Evolutionary conservation across 2,329 filamentous ascomycete species (phyloP).

Genomic region (Aspergillus aculeatinus): DNA sequence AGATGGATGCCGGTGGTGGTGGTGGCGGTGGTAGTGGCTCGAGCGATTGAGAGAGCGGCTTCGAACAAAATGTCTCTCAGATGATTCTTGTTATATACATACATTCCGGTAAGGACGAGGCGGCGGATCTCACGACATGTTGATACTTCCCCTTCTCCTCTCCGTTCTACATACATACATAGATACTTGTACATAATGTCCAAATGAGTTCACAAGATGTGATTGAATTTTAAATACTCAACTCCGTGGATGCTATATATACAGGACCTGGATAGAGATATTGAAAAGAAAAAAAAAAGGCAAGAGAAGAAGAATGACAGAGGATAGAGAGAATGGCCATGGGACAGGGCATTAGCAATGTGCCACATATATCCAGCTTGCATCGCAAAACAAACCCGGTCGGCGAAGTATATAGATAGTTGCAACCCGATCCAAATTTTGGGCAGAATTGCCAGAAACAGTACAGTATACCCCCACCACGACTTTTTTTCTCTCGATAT

Average conservation of each 20-base stretch:
- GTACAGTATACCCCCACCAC: neutral
- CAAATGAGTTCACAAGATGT: neutral
- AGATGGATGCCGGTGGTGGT: neutral
- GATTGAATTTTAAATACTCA: neutral
- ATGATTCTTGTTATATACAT: too few species aligned
- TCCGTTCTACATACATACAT: too few species aligned
- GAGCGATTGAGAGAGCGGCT: too few species aligned
- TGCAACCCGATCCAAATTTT: neutral
- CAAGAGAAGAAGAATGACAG: neutral
- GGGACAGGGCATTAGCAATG: neutral
- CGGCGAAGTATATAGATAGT: too few species aligned
- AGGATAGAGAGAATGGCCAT: neutral
- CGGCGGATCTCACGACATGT: too few species aligned
- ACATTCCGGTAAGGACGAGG: too few species aligned
- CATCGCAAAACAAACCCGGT: neutral
- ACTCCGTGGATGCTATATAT: constrained; percentile 2
- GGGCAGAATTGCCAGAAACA: neutral
- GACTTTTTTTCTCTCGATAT: too few species aligned
- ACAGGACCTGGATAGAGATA: neutral
- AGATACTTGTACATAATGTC: neutral
- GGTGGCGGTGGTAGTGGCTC: too few species aligned
- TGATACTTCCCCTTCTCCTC: too few species aligned
- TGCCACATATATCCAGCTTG: neutral
- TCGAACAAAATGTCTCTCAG: too few species aligned
- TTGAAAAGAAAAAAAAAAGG: neutral